Base-by-base conservation (phyloP, 2,329 filamentous ascomycete species). In the Cercospora sp. region DNA sequence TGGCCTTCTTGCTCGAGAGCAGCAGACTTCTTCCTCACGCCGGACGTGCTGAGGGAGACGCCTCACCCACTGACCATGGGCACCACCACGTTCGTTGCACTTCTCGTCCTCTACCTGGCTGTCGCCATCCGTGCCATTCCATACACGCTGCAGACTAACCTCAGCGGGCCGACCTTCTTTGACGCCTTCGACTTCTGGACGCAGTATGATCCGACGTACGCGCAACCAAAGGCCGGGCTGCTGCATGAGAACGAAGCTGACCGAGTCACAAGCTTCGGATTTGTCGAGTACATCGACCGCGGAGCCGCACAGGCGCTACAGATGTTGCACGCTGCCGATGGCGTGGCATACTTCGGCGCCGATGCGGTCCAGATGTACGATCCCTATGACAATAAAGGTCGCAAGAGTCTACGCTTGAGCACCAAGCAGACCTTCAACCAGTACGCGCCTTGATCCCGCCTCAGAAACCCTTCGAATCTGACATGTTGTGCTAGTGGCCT, bases 361-460 rank as follows among this genome's bases (percentile, higher is more conserved):
- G 75, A 76, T 30, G 66, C 68, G 9, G 69, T 60, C 2, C 40
- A 70, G 12, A 65, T 75, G 32, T 72, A 80, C 28, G 77, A 79
- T 37, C 75, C 79, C 3, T 76, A 77, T 49, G 75, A 74, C 21
- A 78, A 73, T 26, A 66, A 76, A 8, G 91, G 92, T 28, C 90
- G 92, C 49, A 81, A 83, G 63, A 93, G 90, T 30, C 87, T 93
- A 34, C 89, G 92, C 18, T 80, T 96, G 9, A 86, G 87, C 59
- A 91, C 89, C 78, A 89, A 87, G 64, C 82, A 86, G 63, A 79
- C 82, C 5, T 93, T 53, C 30, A 64, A 53, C 24, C 61, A 64
- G 59, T 61, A 28, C 16, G 24, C 13, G 16, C 21, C n/a, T 18
- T 12, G 21, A n/a, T n/a, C 37, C 16, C 37, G 37, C 37, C 37